Evolutionary conservation across 2,329 filamentous ascomycete species (phyloP).

Genomic region (Pseudocercospora eumusae): DNA sequence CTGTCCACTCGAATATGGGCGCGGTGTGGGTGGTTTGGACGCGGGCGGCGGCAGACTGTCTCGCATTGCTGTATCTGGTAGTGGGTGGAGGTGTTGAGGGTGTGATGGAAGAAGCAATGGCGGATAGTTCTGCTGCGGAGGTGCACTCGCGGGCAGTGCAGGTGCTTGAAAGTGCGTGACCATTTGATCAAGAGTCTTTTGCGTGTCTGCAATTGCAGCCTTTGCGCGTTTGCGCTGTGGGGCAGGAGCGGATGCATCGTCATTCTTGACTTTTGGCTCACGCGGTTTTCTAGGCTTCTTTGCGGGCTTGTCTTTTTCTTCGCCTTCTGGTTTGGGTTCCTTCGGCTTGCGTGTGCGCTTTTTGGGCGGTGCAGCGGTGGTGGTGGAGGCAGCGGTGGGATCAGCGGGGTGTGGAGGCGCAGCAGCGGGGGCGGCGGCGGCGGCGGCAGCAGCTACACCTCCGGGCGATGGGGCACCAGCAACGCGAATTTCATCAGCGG

Average conservation of each 20-base stretch:
- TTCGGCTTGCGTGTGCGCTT: conserved; percentile 48
- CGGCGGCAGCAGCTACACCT: conserved; percentile 35
- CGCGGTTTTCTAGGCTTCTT: conserved; percentile 50
- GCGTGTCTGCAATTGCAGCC: conserved; percentile 40
- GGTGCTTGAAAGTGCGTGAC: conserved; percentile 37
- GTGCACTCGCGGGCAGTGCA: conserved; percentile 23
- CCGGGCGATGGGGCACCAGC: conserved; percentile 33
- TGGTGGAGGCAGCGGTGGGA: conserved; percentile 35
- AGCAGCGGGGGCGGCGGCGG: conserved; percentile 38
- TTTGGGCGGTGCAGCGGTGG: conserved; percentile 40
- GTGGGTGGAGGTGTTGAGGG: conserved; percentile 31
- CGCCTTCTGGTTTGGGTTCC: conserved; percentile 37
- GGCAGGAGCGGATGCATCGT: conserved; percentile 39
- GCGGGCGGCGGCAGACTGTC: conserved; percentile 43
- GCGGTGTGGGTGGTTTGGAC: conserved; percentile 45
- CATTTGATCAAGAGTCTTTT: conserved; percentile 47
- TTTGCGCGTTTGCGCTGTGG: conserved; percentile 54
- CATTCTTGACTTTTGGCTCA: conserved; percentile 50
- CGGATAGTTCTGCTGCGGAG: conserved; percentile 16
- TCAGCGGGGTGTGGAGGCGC: conserved; percentile 26
- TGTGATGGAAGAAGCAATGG: conserved; percentile 32
- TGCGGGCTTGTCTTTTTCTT: conserved; percentile 45
- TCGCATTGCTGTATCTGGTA: conserved; percentile 23
- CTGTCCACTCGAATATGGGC: conserved; percentile 66
- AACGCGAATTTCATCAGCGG: conserved; percentile 9